Conservation (phyloP, 2,329 filamentous ascomycete genomes). For the Penicillium oxalicum region DNA sequence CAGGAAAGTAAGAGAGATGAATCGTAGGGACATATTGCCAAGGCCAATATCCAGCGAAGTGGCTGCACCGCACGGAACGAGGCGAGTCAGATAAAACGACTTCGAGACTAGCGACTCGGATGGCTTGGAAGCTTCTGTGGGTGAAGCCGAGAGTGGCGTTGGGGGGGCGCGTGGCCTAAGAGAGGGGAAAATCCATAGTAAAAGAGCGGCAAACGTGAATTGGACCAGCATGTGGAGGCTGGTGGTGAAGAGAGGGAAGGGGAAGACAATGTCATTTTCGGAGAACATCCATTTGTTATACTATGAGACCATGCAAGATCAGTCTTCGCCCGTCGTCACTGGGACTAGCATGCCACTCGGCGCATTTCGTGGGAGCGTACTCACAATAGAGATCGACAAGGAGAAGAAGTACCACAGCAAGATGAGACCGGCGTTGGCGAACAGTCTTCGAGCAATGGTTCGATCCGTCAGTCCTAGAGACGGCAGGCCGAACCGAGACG, state of each 20-base stretch:
- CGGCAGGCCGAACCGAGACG: conserved; percentile 64
- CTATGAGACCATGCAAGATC: conserved; percentile 38
- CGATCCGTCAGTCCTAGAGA: conserved; percentile 59
- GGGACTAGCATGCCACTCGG: background rate
- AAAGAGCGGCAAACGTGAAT: conserved; percentile 68
- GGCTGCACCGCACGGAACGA: conserved; percentile 84
- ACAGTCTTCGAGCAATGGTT: conserved; percentile 61
- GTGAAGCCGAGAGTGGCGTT: conserved; percentile 17
- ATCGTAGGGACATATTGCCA: conserved; percentile 91
- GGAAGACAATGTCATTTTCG: conserved; percentile 75
- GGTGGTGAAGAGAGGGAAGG: conserved; percentile 91
- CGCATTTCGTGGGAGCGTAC: conserved; percentile 28
- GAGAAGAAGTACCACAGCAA: conserved; percentile 88
- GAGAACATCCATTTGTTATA: conserved; percentile 99
- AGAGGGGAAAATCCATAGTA: conserved; percentile 76
- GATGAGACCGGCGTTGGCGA: conserved; percentile 76
- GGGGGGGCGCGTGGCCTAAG: conserved; percentile 59
- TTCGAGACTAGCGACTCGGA: conserved; percentile 68
- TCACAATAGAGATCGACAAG: conserved; percentile 81
- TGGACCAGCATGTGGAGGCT: conserved; percentile 94
- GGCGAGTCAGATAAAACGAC: conserved; percentile 84
- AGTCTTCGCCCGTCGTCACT: background rate
- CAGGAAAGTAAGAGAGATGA: conserved; percentile 94
- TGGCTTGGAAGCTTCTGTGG: conserved; percentile 45
- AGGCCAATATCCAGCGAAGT: conserved; percentile 94